phyloP scores from a whole-genome alignment of 768 basidiomycete species.

The Mycena rosella region DNA sequence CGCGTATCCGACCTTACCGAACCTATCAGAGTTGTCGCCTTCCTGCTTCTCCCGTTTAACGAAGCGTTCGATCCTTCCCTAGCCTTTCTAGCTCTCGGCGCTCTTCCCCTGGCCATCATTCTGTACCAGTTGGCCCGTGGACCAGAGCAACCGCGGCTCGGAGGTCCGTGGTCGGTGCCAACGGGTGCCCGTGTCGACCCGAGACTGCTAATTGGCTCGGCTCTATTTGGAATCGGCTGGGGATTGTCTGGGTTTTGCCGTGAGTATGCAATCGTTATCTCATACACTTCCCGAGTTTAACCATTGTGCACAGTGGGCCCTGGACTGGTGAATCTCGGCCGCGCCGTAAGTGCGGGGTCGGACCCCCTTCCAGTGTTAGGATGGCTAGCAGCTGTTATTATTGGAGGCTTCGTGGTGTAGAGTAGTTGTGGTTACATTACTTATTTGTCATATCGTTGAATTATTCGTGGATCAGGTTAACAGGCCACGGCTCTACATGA shows the following conservation, averaged over 20 bases:
- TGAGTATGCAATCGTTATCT: slow-evolving; percentile 48
- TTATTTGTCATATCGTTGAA: slow-evolving; percentile 26
- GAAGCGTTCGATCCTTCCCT: slow-evolving; percentile 69
- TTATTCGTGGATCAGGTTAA: slow-evolving; percentile 27
- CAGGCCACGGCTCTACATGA: too few species aligned
- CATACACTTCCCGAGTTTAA: slow-evolving; percentile 8
- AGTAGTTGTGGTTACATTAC: slow-evolving; percentile 20
- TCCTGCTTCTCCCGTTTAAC: slow-evolving; percentile 64
- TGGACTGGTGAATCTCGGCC: slow-evolving; percentile 71
- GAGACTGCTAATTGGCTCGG: slow-evolving; percentile 62
- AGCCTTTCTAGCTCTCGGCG: slow-evolving; percentile 64
- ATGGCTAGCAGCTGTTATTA: slow-evolving; percentile 57
- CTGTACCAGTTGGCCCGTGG: slow-evolving; percentile 60
- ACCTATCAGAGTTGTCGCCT: slow-evolving; percentile 61
- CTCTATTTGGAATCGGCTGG: slow-evolving; percentile 75
- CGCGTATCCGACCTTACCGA: slow-evolving; percentile 67
- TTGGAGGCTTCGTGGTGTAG: slow-evolving; percentile 56
- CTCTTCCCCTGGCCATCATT: slow-evolving; percentile 58
- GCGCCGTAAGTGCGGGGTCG: slow-evolving; percentile 54
- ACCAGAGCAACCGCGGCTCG: slow-evolving; percentile 54
- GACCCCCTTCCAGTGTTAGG: slow-evolving; percentile 48
- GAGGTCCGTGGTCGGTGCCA: slow-evolving; percentile 60
- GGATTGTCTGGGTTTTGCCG: slow-evolving; percentile 72
- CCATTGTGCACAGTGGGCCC: slow-evolving; percentile 65
- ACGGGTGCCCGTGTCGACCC: slow-evolving; percentile 56